Base-by-base conservation (phyloP, 2,329 filamentous ascomycete genomes). In the Aspergillus pseudoglaucus region DNA sequence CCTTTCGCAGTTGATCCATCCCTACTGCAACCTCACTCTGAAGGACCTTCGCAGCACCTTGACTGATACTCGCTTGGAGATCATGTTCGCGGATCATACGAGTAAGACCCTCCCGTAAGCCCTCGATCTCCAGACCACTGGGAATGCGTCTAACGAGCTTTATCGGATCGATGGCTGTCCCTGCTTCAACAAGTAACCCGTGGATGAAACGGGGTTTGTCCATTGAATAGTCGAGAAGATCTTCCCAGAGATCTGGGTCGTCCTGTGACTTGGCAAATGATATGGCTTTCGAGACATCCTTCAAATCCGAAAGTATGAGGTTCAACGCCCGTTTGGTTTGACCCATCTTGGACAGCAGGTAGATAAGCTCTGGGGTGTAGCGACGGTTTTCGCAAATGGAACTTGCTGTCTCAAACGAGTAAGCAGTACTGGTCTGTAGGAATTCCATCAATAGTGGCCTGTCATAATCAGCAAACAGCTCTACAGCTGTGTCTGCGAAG, bases 21-120 rank as follows among this genome's bases (percentile, higher is more conserved):
- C 87, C 89, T 4, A 80, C 77, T 0, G 85, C 84, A 0, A 98
- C 91, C 68, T 98, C 93, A 48, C 90, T 89, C 44, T 87, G 78
- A 38, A 97, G 75, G 0, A 97, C 90, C 47, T 82, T 82, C 0
- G 93, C 90, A 3, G 94, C 93, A 1, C 93, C 93, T 39, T 86
- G 84, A 54, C 87, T 91, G 63, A 98, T 96, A 58, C 87, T 93
- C 63, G 88, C 83, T 70, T 97, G 93, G 40, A 98, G 87, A 63
- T 97, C 93, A 63, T 96, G 90, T 68, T 98, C 93, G 58, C 91
- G 85, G 64, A 98, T 87, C 75, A 98, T 90, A 48, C 90, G 86
- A 40, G 86, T 85, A 3, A 98, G 78, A 0, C 91, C 93, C 53
- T 95, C 88, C 49, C 90, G 79, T 6, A 98, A 75, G 0, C 93